phyloP scores from a whole-genome alignment of 441 rosid genomes.

The Euphorbia schlechtendalii region DNA sequence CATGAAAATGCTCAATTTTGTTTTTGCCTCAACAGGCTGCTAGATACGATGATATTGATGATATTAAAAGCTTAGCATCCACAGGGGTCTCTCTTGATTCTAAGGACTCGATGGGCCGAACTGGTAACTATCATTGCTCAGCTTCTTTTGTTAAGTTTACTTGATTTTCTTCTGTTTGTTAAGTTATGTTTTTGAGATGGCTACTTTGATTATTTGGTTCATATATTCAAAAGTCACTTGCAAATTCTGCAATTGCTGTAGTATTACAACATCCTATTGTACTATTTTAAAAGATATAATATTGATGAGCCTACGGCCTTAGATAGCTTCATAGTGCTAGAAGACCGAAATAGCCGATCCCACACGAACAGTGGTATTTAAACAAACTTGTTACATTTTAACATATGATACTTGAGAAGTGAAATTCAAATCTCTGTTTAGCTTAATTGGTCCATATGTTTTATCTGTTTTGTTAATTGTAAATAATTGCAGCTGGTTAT shows the following conservation, averaged over 20 bases:
- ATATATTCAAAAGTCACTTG: not conserved
- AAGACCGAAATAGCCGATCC: too few relatives aligned
- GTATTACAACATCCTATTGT: not conserved
- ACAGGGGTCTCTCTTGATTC: constrained; percentile 65
- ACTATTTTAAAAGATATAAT: too few relatives aligned
- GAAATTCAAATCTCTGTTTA: not conserved
- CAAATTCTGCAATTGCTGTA: not conserved
- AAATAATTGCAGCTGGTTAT: not conserved
- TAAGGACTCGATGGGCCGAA: constrained; percentile 71
- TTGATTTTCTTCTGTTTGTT: not conserved
- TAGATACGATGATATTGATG: constrained; percentile 70
- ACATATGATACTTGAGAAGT: not conserved
- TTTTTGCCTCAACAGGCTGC: constrained; percentile 53
- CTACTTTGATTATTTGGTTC: not conserved
- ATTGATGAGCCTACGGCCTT: too few relatives aligned
- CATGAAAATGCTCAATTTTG: not conserved
- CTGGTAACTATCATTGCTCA: constrained; percentile 35
- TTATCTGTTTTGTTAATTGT: not conserved
- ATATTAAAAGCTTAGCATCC: constrained; percentile 45
- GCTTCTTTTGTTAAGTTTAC: not conserved
- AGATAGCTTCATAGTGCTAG: too few relatives aligned
- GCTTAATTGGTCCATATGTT: not conserved
- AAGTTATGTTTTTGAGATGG: not conserved
- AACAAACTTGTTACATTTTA: too few relatives aligned
- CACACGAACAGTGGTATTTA: too few relatives aligned